Conservation (phyloP, 306 rosid species). For the Erythrophleum fordii region DNA sequence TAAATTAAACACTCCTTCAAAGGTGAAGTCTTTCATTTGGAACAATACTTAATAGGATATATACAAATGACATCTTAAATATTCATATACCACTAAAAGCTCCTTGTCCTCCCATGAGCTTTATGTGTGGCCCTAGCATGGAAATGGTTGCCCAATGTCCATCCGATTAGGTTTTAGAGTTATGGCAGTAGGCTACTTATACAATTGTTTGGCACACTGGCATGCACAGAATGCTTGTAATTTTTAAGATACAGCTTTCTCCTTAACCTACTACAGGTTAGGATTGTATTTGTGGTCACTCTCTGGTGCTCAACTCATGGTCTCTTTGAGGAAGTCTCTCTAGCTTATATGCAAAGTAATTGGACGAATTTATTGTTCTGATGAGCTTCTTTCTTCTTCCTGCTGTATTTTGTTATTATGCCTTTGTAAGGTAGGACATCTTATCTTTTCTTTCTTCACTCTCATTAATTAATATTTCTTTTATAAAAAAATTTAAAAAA, state of each 20-base stretch:
- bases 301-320: not conserved
- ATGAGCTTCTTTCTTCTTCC: constrained; percentile 11
- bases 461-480: constrained; percentile 17
- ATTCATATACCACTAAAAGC: not conserved
- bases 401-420: not conserved
- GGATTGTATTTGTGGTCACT: not conserved
- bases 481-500: not conserved
- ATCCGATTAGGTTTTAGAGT: not conserved
- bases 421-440: constrained; percentile 16
- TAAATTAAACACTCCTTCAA: not conserved
- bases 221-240: not conserved
- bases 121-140: not conserved
- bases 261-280: not conserved
- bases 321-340: constrained; percentile 3
- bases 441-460: constrained; percentile 1
- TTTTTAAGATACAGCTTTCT: not conserved
- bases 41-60: not conserved
- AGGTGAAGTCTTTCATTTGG: not conserved
- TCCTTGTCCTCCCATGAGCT: not conserved
- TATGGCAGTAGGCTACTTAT: not conserved
- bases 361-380: not conserved
- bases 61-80: not conserved
- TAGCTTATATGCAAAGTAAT: not conserved
- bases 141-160: not conserved
- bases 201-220: not conserved